These are phyloP conservation scores for Coemansia sp. DNA, from an alignment of 192 early-diverging fungal genomes.

Conservation along the genomic window DNA sequence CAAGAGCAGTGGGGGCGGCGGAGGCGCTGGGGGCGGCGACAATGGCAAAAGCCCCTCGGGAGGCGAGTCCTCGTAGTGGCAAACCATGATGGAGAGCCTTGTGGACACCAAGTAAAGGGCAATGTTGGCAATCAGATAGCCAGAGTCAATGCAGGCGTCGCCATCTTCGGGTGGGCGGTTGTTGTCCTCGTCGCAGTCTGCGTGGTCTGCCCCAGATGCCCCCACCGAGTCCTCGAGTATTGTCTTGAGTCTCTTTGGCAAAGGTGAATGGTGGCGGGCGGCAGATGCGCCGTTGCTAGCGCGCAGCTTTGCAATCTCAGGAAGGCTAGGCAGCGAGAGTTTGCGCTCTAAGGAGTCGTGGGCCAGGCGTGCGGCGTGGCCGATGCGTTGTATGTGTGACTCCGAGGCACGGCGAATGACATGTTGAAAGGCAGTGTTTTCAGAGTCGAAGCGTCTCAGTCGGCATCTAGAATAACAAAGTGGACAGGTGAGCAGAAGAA, in stretches of 20 bases:
- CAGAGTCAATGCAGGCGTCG: not conserved
- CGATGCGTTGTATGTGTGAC: slow-evolving; percentile 39
- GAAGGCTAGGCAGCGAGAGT: slow-evolving; percentile 44
- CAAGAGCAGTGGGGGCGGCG: not conserved
- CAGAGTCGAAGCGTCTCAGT: slow-evolving; percentile 41
- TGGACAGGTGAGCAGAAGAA: not conserved
- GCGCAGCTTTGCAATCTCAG: slow-evolving; percentile 38
- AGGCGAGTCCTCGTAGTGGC: slow-evolving; percentile 39
- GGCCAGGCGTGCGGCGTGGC: slow-evolving; percentile 16
- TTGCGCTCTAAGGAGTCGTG: slow-evolving; percentile 47
- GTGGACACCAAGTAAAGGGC: slow-evolving; percentile 46
- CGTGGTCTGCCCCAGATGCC: not conserved
- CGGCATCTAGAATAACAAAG: slow-evolving; percentile 32
- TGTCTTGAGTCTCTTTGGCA: slow-evolving; percentile 46
- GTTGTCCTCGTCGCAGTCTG: slow-evolving; percentile 2
- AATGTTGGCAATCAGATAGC: slow-evolving; percentile 48
- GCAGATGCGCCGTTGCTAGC: slow-evolving; percentile 1
- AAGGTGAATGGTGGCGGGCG: slow-evolving; percentile 15
- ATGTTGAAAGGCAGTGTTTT: slow-evolving; percentile 31
- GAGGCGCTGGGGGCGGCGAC: slow-evolving; percentile 8
- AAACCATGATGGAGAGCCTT: slow-evolving; percentile 37
- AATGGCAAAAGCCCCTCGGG: slow-evolving; percentile 8
- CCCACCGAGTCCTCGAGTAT: slow-evolving; percentile 47
- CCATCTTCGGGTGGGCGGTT: not conserved
- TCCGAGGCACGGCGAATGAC: slow-evolving; percentile 46